Percentiles rank a stretch among this genome's conserved stretches.
These are phyloP conservation scores for Cryptococcus maquisensis DNA, from an alignment of 1,284 basidiomycete genomes.

Conservation along the genomic window DNA sequence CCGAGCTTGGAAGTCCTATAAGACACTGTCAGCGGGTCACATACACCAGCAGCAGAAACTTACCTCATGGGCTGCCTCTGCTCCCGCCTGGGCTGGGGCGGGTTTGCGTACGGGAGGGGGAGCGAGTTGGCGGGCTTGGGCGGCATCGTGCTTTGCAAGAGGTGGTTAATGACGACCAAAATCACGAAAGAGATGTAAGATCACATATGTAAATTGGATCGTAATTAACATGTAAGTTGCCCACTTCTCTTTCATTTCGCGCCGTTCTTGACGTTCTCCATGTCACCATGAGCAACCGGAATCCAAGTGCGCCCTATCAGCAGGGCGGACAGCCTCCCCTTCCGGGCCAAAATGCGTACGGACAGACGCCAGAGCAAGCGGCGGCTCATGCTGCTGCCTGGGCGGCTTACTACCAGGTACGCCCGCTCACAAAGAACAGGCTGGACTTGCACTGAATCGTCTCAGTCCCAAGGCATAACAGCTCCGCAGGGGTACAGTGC, in stretches of 20 bases:
- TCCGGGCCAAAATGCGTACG: slow-evolving; percentile 27
- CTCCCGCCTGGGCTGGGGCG: slow-evolving; percentile 35
- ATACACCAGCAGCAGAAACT: slow-evolving; percentile 13
- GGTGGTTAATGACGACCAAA: neutral
- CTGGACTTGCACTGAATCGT: neutral
- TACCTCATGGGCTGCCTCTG: slow-evolving; percentile 47
- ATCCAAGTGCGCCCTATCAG: slow-evolving; percentile 36
- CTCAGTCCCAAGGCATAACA: slow-evolving; percentile 29
- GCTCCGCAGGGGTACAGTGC: slow-evolving; percentile 16
- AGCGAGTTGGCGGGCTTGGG: slow-evolving; percentile 18
- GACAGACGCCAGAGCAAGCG: slow-evolving; percentile 14
- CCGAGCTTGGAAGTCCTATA: slow-evolving; percentile 64
- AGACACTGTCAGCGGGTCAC: neutral
- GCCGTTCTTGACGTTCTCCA: neutral
- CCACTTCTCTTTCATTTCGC: neutral
- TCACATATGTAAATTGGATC: no score
- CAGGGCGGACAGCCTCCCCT: slow-evolving; percentile 52
- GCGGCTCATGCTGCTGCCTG: slow-evolving; percentile 44
- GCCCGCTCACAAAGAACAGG: slow-evolving; percentile 3
- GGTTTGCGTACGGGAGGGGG: slow-evolving; percentile 46
- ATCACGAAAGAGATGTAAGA: neutral
- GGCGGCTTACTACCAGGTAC: slow-evolving; percentile 47
- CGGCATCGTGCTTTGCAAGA: slow-evolving; percentile 9
- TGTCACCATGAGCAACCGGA: slow-evolving; percentile 32
- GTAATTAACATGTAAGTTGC: neutral